phyloP scores from a whole-genome alignment of 805 yeast genomes.

The Yamadazyma olivae region DNA sequence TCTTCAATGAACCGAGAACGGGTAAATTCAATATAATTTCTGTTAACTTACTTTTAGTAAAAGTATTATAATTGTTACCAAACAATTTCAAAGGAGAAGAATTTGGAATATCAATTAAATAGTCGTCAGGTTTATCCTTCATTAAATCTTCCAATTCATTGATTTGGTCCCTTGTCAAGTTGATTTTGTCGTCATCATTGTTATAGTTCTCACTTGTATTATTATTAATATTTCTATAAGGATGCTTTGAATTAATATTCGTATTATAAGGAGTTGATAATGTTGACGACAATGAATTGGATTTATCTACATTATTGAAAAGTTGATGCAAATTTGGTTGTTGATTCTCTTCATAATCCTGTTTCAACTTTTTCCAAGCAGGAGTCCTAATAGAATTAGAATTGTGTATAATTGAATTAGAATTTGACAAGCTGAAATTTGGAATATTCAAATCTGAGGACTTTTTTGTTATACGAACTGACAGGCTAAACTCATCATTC shows the following conservation, averaged over 20 bases:
- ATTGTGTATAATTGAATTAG: constrained; percentile 11
- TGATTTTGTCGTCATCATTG: not conserved
- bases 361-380: constrained; percentile 31
- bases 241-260: constrained; percentile 11
- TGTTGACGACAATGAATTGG: constrained; percentile 29
- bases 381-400: constrained; percentile 22
- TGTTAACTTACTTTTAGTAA: constrained; percentile 31
- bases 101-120: constrained; percentile 16
- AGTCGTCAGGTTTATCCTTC: constrained; percentile 15
- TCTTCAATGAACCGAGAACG: no score
- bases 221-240: constrained; percentile 2
- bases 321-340: constrained; percentile 30
- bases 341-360: constrained; percentile 25
- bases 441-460: constrained; percentile 6
- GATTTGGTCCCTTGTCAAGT: constrained; percentile 11
- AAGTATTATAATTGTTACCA: constrained; percentile 38
- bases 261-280: constrained; percentile 37
- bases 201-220: constrained; percentile 13
- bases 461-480: constrained; percentile 21
- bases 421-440: constrained; percentile 3
- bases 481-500: constrained; percentile 19
- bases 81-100: constrained; percentile 43
- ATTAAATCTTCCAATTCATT: constrained; percentile 20
- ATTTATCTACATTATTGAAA: constrained; percentile 16
- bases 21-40: constrained; percentile 17